Evolutionary conservation across 2,329 filamentous ascomycete species (phyloP), one percentile per base, ranked within the genome.

Genomic region (Didymella sp.): DNA sequence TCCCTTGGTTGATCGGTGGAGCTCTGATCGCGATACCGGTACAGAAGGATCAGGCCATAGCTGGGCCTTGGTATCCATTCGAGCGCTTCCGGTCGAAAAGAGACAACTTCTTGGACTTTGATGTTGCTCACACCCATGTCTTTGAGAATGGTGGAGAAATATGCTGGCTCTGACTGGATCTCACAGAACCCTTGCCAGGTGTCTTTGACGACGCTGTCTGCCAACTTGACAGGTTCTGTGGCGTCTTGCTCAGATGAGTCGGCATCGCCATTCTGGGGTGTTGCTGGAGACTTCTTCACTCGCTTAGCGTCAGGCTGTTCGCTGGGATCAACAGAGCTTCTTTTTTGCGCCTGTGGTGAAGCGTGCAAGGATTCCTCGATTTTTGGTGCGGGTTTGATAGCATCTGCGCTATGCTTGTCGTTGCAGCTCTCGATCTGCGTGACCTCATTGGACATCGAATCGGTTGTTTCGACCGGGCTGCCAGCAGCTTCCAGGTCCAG

Each of bases 31-130:
- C 86, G 73, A 58, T 80, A 96, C 56, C 89, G 85, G 68, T 92
- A 96, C 1, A 96, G 84, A 61, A 98, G 95, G 46, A 99, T 89
- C n/a, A 98, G 79, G 2, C 94, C 94, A 67, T 91, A 87, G 2
- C 95, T 66, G 5, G 60, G 41, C n/a, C 52, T 55, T 6, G 63
- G 79, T 47, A 80, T 63, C 24, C 44, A 56, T 9, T 56, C 46
- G 19, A 64, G 54, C 21, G 70, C 30, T 22, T 60, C 57, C 35
- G 59, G 82, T 54, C 96, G 91, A 17, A 96, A 78, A 30, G 84
- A 82, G 58, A 92, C 85, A 1, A 96, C 81, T 71, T 98, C 93
- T 58, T 90, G 85, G 0, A 94, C 84, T 62, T 87, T 89, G 57
- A 92, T 84, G 48, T 87, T 85, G 53, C 84, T 79, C 4, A 95